Percentiles rank a stretch among this genome's conserved stretches.
Evolutionary conservation across 1,139 yeast genomes (phyloP).

Genomic region (Saccharomyces hybrid): DNA sequence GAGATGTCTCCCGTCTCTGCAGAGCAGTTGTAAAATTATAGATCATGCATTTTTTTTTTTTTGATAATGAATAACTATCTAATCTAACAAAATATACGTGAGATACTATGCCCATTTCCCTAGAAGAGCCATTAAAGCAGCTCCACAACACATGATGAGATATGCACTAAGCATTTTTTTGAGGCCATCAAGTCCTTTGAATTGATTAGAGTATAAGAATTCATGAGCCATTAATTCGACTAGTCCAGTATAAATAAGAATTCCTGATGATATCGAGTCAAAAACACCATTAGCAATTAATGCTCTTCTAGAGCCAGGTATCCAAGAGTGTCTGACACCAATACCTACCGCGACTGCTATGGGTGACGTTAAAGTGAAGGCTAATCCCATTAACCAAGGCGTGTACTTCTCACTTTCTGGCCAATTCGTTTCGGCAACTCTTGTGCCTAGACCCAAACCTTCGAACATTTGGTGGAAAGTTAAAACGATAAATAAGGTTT

Average conservation of each 20-base stretch:
- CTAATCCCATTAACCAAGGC: constrained; percentile 53
- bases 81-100: neutral
- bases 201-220: constrained; percentile 62
- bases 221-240: constrained; percentile 87
- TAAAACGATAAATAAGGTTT: constrained; percentile 67
- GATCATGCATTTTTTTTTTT: neutral
- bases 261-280: constrained; percentile 78
- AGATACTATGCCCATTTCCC: constrained; percentile 70
- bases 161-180: constrained; percentile 32
- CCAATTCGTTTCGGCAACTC: constrained; percentile 71
- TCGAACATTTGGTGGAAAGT: constrained; percentile 88
- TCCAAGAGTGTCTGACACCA: constrained; percentile 63
- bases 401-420: constrained; percentile 36
- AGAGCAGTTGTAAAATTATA: constrained; percentile 1
- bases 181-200: constrained; percentile 39
- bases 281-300: constrained; percentile 68
- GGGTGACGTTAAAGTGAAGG: constrained; percentile 69
- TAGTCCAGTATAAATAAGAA: constrained; percentile 72
- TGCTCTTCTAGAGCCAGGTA: constrained; percentile 56
- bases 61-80: neutral
- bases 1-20: neutral
- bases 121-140: constrained; percentile 74
- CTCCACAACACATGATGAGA: constrained; percentile 52
- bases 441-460: constrained; percentile 83
- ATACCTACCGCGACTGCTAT: constrained; percentile 77